A percentile compares a stretch with the other conserved stretches of the same genome.
phyloP scores from a whole-genome alignment of 129 eudicot genomes.

The Cynara cardunculus region DNA sequence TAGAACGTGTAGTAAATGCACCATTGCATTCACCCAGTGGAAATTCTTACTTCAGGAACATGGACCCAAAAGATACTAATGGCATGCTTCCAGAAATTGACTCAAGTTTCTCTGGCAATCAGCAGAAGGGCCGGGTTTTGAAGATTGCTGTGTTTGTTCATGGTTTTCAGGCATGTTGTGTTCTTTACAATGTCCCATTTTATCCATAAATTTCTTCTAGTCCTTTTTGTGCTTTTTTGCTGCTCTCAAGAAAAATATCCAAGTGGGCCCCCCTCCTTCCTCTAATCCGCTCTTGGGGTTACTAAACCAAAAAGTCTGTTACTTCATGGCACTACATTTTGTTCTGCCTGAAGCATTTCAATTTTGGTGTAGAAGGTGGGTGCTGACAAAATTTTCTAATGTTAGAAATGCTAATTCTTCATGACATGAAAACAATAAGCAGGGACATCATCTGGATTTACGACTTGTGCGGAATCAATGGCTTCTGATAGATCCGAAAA shows the following conservation, averaged over 20 bases:
- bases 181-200: not conserved
- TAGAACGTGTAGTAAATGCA: constrained; percentile 78
- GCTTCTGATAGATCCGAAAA: constrained; percentile 96
- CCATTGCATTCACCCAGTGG: constrained; percentile 73
- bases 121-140: constrained; percentile 60
- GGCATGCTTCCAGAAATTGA: constrained; percentile 34
- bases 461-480: constrained; percentile 95
- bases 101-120: constrained; percentile 41
- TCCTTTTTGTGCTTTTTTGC: not conserved
- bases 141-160: constrained; percentile 94
- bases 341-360: not conserved
- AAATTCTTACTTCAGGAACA: constrained; percentile 53
- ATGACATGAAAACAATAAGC: constrained; percentile 20
- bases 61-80: constrained; percentile 44
- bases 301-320: not conserved
- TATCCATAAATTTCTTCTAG: not conserved
- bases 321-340: not conserved
- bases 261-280: not conserved
- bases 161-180: constrained; percentile 79
- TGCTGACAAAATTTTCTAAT: too few species aligned
- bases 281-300: too few species aligned
- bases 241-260: not conserved
- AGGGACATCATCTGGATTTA: constrained; percentile 98
- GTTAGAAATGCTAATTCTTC: constrained; percentile 8
- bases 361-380: not conserved